Evolutionary conservation across 805 yeast genomes (phyloP).

Genomic region (Spathaspora girioi): DNA sequence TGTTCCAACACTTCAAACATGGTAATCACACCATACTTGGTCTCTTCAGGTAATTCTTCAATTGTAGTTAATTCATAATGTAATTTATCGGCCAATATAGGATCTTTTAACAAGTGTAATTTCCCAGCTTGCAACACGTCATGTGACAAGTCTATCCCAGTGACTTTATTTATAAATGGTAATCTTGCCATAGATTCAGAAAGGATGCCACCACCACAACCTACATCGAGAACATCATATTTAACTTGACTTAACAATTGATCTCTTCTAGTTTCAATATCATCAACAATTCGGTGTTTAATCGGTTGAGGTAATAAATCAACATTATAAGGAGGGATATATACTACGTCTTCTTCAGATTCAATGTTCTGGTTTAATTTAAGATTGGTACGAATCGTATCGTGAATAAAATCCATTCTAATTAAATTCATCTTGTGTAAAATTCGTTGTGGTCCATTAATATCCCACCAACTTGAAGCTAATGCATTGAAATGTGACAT

Average conservation of each 20-base stretch:
- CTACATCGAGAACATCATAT: conserved; percentile 73
- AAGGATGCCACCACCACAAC: conserved; percentile 98
- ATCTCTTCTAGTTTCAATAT: conserved; percentile 47
- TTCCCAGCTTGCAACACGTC: conserved; percentile 82
- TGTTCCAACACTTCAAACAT: conserved; percentile 96
- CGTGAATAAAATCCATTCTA: conserved; percentile 81
- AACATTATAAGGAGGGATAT: conserved; percentile 74
- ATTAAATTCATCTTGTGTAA: conserved; percentile 91
- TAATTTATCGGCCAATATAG: conserved; percentile 51
- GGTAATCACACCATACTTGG: conserved; percentile 71
- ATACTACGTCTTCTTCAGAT: conserved; percentile 44
- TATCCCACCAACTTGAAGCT: conserved; percentile 99
- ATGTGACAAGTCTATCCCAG: conserved; percentile 80
- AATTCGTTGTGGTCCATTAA: conserved; percentile 87
- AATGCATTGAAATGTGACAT: conserved; percentile 76
- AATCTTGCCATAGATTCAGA: conserved; percentile 84
- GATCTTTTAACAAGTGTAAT: conserved; percentile 64
- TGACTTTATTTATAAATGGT: conserved; percentile 56
- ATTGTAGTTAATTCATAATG: conserved; percentile 58
- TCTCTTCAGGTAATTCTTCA: conserved; percentile 49
- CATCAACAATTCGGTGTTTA: conserved; percentile 41
- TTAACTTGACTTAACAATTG: conserved; percentile 31
- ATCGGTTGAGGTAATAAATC: conserved; percentile 63
- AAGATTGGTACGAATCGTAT: conserved; percentile 47
- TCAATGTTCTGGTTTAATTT: conserved; percentile 32